A percentile compares a stretch with the other conserved stretches of the same genome.
Conservation (phyloP, 2,329 filamentous ascomycete genomes). For the Sarocladiaceae sp. region DNA sequence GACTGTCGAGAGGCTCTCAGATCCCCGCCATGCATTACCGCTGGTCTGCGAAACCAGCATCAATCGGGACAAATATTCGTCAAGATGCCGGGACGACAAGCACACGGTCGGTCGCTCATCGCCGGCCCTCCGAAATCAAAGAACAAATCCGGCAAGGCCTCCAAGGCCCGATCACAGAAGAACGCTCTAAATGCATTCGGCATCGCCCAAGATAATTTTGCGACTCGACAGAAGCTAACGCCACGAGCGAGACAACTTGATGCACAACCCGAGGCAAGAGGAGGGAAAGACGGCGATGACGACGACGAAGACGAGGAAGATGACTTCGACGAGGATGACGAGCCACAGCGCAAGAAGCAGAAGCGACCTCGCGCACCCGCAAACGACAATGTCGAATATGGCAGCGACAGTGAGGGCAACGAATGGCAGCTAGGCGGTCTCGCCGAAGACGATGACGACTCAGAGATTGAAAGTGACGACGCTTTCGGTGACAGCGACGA, state of each 20-base stretch:
- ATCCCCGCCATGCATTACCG: conserved; percentile 4
- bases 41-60: background rate
- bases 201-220: conserved; percentile 47
- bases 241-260: conserved; percentile 47
- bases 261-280: conserved; percentile 38
- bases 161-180: conserved; percentile 41
- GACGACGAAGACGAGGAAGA: conserved; percentile 49
- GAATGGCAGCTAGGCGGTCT: conserved; percentile 70
- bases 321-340: conserved; percentile 40
- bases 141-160: conserved; percentile 25
- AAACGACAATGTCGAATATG: conserved; percentile 59
- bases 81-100: conserved; percentile 52
- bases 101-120: conserved; percentile 48
- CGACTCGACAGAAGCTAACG: conserved; percentile 39
- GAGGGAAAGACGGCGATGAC: conserved; percentile 36
- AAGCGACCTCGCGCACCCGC: conserved; percentile 38
- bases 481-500: conserved; percentile 87
- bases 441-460: conserved; percentile 52
- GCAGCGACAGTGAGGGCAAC: conserved; percentile 80
- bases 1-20: background rate
- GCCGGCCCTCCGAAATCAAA: conserved; percentile 22
- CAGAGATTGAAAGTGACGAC: conserved; percentile 63
- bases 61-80: background rate
- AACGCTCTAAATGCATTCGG: conserved; percentile 52
- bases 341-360: conserved; percentile 32